Percentiles rank a stretch among this genome's conserved stretches.
Evolutionary conservation across 2,329 filamentous ascomycete species (phyloP).

Genomic region (Fusarium sp.): DNA sequence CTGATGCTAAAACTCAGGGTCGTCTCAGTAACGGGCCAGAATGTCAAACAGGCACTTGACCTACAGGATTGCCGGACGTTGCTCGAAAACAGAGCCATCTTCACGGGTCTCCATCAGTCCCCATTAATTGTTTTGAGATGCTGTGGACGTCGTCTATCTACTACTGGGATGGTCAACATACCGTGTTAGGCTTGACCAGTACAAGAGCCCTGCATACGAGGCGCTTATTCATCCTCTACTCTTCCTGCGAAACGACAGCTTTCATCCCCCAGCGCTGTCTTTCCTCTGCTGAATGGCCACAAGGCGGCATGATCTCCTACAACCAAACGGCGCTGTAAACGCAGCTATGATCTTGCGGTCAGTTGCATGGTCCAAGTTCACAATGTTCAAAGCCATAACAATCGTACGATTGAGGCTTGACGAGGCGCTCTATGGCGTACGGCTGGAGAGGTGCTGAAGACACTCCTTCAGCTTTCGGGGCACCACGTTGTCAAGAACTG

Average conservation of each 20-base stretch:
- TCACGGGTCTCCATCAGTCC: not conserved
- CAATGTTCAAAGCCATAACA: conserved; percentile 8
- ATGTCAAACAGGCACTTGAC: not conserved
- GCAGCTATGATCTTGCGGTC: not conserved
- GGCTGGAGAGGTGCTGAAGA: conserved; percentile 19
- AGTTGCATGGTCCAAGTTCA: not conserved
- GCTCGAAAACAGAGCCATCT: not conserved
- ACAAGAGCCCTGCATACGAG: not conserved
- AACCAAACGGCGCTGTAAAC: not conserved
- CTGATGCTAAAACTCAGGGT: no score
- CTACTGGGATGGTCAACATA: not conserved
- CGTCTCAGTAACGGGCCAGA: no score
- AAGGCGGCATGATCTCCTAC: not conserved
- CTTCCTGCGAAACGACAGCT: not conserved
- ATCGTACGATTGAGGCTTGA: conserved; percentile 41
- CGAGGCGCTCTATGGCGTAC: conserved; percentile 22
- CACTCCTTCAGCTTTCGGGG: conserved; percentile 10
- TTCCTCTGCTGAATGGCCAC: not conserved
- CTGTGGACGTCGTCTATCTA: not conserved
- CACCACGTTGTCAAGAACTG: conserved; percentile 24
- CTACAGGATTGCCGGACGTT: not conserved
- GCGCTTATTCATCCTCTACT: not conserved
- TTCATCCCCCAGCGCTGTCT: not conserved
- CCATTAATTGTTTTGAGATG: not conserved
- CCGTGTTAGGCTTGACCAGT: not conserved